phyloP scores from a whole-genome alignment of 2,329 filamentous ascomycete species.

The Clonostachys rhizophaga region DNA sequence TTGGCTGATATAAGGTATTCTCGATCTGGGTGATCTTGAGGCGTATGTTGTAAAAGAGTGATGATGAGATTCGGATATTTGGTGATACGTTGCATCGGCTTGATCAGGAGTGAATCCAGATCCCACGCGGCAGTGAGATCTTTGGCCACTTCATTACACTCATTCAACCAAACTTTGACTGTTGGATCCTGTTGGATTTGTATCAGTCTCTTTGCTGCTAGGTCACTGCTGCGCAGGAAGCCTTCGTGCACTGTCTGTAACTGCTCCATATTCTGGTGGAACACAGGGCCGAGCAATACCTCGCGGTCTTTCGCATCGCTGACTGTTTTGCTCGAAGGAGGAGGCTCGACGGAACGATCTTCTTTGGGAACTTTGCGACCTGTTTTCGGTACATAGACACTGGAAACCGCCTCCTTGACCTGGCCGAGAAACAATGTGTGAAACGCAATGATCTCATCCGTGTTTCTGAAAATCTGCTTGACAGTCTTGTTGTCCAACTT shows the following conservation, averaged over 20 bases:
- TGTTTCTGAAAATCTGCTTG: constrained; percentile 89
- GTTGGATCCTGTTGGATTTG: constrained; percentile 59
- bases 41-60: constrained; percentile 75
- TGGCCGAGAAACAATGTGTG: constrained; percentile 75
- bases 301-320: constrained; percentile 48
- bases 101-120: constrained; percentile 91
- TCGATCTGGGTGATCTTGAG: constrained; percentile 78
- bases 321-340: constrained; percentile 31
- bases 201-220: constrained; percentile 55
- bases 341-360: constrained; percentile 18
- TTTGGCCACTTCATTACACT: constrained; percentile 88
- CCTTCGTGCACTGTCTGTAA: constrained; percentile 59
- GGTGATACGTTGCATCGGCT: constrained; percentile 89
- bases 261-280: constrained; percentile 50
- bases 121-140: constrained; percentile 95
- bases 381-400: constrained; percentile 67
- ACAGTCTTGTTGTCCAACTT: constrained; percentile 79
- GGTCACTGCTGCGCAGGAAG: constrained; percentile 59
- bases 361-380: constrained; percentile 36
- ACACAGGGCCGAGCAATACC: constrained; percentile 47
- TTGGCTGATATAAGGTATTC: constrained; percentile 52
- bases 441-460: constrained; percentile 83
- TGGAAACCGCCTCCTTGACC: constrained; percentile 74
- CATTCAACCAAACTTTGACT: constrained; percentile 80
- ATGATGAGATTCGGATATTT: constrained; percentile 89